Conservation (phyloP, 495 filamentous ascomycete species). For the Aspergillus olivimuriae region DNA sequence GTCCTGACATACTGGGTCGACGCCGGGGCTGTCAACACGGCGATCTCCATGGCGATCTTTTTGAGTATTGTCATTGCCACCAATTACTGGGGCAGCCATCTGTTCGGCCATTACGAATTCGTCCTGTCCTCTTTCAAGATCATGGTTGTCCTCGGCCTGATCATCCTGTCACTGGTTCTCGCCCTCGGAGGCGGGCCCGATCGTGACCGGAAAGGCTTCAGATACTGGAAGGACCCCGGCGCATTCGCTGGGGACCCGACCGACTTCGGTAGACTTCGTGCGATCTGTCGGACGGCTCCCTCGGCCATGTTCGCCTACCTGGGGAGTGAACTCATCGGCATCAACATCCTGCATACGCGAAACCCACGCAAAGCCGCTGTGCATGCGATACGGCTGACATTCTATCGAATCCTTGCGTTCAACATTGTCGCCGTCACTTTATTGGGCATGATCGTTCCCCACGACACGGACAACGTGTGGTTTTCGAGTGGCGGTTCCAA, state of each 20-base stretch:
- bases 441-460: constrained; percentile 50
- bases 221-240: constrained; percentile 55
- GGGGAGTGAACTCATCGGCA: constrained; percentile 74
- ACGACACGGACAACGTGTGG: constrained; percentile 40
- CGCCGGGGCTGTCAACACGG: constrained; percentile 53
- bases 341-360: constrained; percentile 54
- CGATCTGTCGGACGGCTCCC: constrained; percentile 67
- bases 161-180: constrained; percentile 63
- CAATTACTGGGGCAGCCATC: constrained; percentile 49
- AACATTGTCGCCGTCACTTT: constrained; percentile 51
- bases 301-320: constrained; percentile 75
- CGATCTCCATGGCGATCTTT: constrained; percentile 68
- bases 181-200: constrained; percentile 62
- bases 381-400: constrained; percentile 65
- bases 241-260: constrained; percentile 17
- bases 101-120: constrained; percentile 47
- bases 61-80: constrained; percentile 53
- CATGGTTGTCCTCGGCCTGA: constrained; percentile 58
- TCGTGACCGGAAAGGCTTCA: constrained; percentile 59
- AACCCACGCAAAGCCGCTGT: constrained; percentile 69
- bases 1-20: constrained; percentile 67
- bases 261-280: constrained; percentile 45
- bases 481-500: constrained; percentile 17
- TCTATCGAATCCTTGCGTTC: constrained; percentile 77
- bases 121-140: constrained; percentile 57